Conservation (phyloP, 176 grass and related monocot genomes). For the Juncus effusus region DNA sequence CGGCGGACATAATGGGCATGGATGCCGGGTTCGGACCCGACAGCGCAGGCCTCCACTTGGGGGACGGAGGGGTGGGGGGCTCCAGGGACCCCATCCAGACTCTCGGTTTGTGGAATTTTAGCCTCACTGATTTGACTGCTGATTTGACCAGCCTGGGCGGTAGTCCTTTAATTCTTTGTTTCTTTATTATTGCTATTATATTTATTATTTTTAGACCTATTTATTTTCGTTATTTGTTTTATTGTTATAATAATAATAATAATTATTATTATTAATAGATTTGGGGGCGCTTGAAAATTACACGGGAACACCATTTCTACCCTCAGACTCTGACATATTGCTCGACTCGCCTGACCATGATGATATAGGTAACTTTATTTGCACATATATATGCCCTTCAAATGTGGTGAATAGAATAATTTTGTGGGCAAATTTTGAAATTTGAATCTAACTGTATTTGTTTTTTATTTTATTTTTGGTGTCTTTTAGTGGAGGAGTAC, state of each 20-base stretch:
- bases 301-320: constrained; percentile 76
- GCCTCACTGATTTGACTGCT: constrained; percentile 84
- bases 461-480: not conserved
- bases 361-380: constrained; percentile 66
- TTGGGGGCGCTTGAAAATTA: constrained; percentile 86
- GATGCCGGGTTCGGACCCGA: constrained; percentile 71
- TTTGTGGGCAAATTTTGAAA: too few relatives aligned
- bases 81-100: constrained; percentile 68
- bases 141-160: constrained; percentile 95
- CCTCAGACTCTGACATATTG: constrained; percentile 78
- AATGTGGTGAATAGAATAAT: not conserved
- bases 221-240: not conserved
- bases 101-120: constrained; percentile 74
- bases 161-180: constrained; percentile 30
- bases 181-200: not conserved
- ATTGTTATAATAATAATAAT: not conserved
- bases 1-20: constrained; percentile 80
- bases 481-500: constrained; percentile 72
- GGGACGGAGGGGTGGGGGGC: constrained; percentile 57
- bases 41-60: constrained; percentile 58
- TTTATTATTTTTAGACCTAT: too few relatives aligned
- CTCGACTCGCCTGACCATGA: constrained; percentile 87
- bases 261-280: constrained; percentile 36
- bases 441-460: too few relatives aligned
- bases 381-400: not conserved